Conservation (phyloP, 352 stramenopile species). For the Blastocystis sp. region DNA sequence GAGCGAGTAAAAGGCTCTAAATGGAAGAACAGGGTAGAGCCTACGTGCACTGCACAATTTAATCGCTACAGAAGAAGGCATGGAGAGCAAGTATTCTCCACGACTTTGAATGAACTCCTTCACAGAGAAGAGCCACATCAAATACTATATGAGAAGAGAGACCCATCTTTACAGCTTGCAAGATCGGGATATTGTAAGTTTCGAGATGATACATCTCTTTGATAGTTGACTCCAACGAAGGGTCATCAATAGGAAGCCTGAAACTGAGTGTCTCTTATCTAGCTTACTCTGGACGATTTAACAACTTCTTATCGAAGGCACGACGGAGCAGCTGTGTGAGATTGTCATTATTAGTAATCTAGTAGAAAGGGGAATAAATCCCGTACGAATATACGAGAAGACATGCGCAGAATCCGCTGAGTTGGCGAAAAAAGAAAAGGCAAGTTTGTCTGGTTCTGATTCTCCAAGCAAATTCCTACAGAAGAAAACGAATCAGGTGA, state of each 20-base stretch:
- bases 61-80: not conserved
- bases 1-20: too few species aligned
- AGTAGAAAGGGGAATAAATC: not conserved
- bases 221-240: not conserved
- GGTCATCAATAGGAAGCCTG: not conserved
- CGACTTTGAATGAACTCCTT: not conserved
- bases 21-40: too few species aligned
- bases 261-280: not conserved
- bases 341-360: too few species aligned
- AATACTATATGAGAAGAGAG: not conserved
- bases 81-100: not conserved
- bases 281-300: not conserved
- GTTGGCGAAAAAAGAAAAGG: not conserved
- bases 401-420: not conserved
- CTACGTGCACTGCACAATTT: not conserved
- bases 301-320: not conserved
- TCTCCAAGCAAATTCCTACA: too few species aligned
- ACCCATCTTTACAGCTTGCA: not conserved
- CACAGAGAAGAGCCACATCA: conserved; percentile 37
- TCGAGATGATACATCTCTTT: not conserved
- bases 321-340: not conserved
- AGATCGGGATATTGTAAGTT: not conserved
- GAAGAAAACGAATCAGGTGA: not conserved
- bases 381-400: not conserved
- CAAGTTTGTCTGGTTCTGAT: not conserved